phyloP scores from a whole-genome alignment of 176 grass and related monocot genomes.

The Chloris gayana region DNA sequence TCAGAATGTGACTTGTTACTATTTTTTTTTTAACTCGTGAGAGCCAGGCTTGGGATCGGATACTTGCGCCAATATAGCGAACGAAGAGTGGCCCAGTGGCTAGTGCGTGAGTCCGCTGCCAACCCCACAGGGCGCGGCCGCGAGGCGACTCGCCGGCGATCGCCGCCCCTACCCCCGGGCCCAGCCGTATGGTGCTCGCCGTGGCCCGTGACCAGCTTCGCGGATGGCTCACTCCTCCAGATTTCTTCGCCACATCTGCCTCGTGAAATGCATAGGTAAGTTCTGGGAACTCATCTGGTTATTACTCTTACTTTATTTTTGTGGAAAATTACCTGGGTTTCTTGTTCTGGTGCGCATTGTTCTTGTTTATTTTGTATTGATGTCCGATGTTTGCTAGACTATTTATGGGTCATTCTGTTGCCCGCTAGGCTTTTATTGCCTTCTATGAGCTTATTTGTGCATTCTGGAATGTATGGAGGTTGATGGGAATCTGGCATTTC shows the following conservation, averaged over 20 bases:
- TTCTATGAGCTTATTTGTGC: neutral
- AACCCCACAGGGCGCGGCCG: neutral
- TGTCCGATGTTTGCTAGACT: neutral
- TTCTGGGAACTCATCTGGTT: neutral
- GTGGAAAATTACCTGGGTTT: neutral
- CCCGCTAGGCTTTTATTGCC: neutral
- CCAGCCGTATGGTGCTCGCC: neutral
- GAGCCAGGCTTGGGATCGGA: too few species aligned
- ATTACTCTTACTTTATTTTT: neutral
- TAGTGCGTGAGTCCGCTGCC: too few species aligned
- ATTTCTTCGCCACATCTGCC: neutral
- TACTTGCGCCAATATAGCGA: too few species aligned
- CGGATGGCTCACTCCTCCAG: neutral
- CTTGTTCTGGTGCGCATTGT: neutral
- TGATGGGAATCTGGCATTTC: neutral
- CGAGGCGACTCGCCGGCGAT: slow-evolving; percentile 7
- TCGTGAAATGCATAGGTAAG: neutral
- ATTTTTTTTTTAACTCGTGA: too few species aligned
- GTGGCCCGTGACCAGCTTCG: neutral
- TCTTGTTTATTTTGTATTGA: neutral
- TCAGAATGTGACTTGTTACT: too few species aligned
- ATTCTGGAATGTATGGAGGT: neutral
- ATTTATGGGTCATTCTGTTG: neutral
- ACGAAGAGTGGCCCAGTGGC: too few species aligned
- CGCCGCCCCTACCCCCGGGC: neutral